A percentile compares a stretch with the other conserved stretches of the same genome.
Evolutionary conservation across 73 alveolate genomes (phyloP).

Genomic region (Tetrahymena thermophila): DNA sequence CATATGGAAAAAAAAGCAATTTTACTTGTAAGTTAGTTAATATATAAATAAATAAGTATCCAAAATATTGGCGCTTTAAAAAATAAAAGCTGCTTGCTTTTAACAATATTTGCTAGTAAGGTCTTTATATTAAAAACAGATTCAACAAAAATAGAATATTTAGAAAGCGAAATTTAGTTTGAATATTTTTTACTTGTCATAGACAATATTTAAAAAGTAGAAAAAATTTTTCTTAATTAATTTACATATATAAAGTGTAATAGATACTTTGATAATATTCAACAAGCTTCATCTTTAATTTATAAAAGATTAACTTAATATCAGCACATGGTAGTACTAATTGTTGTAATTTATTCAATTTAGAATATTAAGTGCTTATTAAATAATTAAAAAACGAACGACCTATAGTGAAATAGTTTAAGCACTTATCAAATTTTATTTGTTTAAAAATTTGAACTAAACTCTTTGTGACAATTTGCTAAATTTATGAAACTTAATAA

Average conservation of each 20-base stretch:
- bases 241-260: background rate
- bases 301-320: too few species aligned
- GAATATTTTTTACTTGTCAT: background rate
- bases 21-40: background rate
- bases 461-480: too few species aligned
- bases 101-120: background rate
- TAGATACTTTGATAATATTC: background rate
- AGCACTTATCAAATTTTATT: too few species aligned
- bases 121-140: background rate
- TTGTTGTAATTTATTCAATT: too few species aligned
- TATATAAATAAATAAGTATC: background rate
- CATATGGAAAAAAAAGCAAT: background rate
- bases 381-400: too few species aligned
- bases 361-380: too few species aligned
- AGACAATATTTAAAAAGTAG: background rate
- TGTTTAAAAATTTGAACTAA: too few species aligned
- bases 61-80: background rate
- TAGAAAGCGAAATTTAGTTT: background rate
- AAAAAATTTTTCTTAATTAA: too few species aligned
- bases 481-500: too few species aligned
- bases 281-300: background rate
- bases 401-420: too few species aligned
- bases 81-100: background rate
- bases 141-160: background rate
- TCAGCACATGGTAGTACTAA: too few species aligned